phyloP scores from a whole-genome alignment of 2,329 filamentous ascomycete genomes.

The Fusarium gaditjirri region DNA sequence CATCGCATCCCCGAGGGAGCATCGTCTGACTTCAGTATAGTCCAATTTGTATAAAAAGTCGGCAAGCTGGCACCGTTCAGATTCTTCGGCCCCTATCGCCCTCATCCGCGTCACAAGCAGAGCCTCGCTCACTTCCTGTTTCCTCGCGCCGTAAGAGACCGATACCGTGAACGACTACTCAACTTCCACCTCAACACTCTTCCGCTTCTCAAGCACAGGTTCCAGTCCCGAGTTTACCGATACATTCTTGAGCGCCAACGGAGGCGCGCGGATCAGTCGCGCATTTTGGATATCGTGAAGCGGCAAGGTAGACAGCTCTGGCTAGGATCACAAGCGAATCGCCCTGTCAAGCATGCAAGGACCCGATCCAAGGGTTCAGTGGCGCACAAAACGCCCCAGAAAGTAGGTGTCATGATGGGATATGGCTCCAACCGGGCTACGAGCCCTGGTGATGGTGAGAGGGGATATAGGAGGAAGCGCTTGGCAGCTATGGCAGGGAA shows the following conservation, averaged over 20 bases:
- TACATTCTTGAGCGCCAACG: conserved; percentile 75
- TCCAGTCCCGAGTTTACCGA: conserved; percentile 81
- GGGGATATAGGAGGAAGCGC: conserved; percentile 80
- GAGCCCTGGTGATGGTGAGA: conserved; percentile 58
- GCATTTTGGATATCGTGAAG: conserved; percentile 56
- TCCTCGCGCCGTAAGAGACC: conserved; percentile 69
- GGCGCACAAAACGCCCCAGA: conserved; percentile 46
- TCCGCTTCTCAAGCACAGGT: conserved; percentile 73
- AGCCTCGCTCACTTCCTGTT: conserved; percentile 74
- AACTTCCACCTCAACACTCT: conserved; percentile 80
- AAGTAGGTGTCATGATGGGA: conserved; percentile 38
- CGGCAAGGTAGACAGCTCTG: conserved; percentile 59
- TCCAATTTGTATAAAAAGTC: conserved; percentile 1
- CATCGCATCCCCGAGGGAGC: conserved; percentile 17
- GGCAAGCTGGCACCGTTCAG: conserved; percentile 58
- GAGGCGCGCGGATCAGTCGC: conserved; percentile 60
- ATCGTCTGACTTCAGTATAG: conserved; percentile 22
- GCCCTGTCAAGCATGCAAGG: conserved; percentile 48
- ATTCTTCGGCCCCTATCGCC: conserved; percentile 51
- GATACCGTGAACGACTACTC: conserved; percentile 73
- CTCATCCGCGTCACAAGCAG: conserved; percentile 55
- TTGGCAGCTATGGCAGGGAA: conserved; percentile 73
- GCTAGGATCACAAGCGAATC: conserved; percentile 50
- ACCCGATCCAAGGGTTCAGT: conserved; percentile 45
- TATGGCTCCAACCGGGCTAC: conserved; percentile 47